Percentiles rank a stretch among this genome's conserved stretches.
Evolutionary conservation across 2,329 filamentous ascomycete genomes (phyloP).

Genomic region (Claviceps arundinis): DNA sequence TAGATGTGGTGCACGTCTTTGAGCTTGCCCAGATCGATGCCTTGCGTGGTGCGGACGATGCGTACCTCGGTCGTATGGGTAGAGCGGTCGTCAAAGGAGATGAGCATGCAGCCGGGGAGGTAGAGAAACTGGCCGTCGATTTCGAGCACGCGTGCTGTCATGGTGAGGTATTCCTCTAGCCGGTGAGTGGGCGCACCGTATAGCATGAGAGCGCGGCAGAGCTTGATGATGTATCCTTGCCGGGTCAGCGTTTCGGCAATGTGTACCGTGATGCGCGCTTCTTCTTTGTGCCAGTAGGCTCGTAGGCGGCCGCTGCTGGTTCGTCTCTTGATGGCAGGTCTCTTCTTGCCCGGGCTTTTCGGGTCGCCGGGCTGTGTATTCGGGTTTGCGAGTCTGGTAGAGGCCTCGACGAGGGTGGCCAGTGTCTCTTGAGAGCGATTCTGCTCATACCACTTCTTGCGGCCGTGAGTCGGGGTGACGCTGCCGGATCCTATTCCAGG

Average conservation of each 20-base stretch:
- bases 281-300: constrained; percentile 28
- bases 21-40: constrained; percentile 47
- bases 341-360: constrained; percentile 16
- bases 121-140: constrained; percentile 84
- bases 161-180: constrained; percentile 77
- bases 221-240: constrained; percentile 69
- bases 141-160: constrained; percentile 70
- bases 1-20: constrained; percentile 49
- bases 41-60: constrained; percentile 44
- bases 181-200: constrained; percentile 85
- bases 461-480: constrained; percentile 27
- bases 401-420: constrained; percentile 33
- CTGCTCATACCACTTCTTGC: constrained; percentile 35
- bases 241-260: constrained; percentile 58
- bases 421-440: constrained; percentile 33
- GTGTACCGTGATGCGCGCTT: constrained; percentile 32
- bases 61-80: constrained; percentile 56
- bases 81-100: constrained; percentile 65
- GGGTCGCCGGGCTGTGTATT: constrained; percentile 8
- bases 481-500: constrained; percentile 24
- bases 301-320: constrained; percentile 24
- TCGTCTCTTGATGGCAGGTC: constrained; percentile 23
- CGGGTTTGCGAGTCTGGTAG: constrained; percentile 16
- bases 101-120: constrained; percentile 81
- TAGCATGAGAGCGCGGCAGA: constrained; percentile 75